A percentile compares a stretch with the other conserved stretches of the same genome.
Conservation (phyloP, 2,329 filamentous ascomycete genomes). For the Penicillium psychrosexuale region DNA sequence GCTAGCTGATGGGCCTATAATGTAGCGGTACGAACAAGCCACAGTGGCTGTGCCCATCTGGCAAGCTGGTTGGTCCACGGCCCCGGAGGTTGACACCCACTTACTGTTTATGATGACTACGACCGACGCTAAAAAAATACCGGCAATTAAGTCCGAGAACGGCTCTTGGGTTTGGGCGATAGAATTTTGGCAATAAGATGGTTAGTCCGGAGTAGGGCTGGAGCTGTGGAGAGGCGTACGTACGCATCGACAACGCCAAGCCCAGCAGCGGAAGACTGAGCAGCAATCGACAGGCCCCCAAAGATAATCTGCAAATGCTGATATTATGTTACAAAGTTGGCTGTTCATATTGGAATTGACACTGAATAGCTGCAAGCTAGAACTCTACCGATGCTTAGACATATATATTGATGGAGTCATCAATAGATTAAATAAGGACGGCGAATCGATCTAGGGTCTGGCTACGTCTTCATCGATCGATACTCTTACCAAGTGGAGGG, state of each 20-base stretch:
- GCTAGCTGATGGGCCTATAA: too few species aligned
- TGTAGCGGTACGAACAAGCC: too few species aligned
- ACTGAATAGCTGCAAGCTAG: too few species aligned
- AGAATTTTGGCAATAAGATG: background rate
- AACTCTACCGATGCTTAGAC: background rate
- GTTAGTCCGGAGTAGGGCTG: background rate
- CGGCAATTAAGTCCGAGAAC: background rate
- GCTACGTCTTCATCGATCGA: background rate
- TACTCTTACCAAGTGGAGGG: background rate
- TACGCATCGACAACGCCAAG: slow-evolving; percentile 3
- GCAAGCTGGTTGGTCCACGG: too few species aligned
- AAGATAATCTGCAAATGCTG: background rate
- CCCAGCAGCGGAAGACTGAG: background rate
- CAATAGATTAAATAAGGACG: background rate
- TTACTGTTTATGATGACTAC: background rate
- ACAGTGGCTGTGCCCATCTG: too few species aligned
- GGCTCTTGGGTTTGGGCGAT: background rate
- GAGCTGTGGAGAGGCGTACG: slow-evolving; percentile 1
- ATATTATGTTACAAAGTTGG: background rate
- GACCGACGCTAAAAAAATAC: background rate
- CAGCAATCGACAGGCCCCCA: background rate
- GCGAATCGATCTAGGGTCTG: background rate
- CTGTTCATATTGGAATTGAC: background rate
- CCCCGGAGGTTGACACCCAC: too few species aligned
- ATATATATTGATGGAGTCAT: background rate